phyloP scores from a whole-genome alignment of 2,329 filamentous ascomycete species.

The Talaromyces sp. region DNA sequence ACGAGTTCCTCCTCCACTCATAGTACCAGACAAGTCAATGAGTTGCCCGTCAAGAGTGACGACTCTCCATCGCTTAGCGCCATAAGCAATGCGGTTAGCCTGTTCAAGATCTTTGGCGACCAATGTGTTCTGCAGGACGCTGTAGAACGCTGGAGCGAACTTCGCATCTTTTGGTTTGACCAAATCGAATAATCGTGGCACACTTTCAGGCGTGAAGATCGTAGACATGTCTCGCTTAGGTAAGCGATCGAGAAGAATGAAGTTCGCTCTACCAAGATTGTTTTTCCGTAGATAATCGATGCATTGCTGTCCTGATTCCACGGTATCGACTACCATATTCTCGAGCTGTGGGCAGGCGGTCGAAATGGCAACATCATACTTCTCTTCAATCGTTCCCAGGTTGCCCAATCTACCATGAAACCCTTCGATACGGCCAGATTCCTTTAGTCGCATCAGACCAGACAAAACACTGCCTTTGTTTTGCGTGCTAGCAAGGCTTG shows the following conservation, averaged over 20 bases:
- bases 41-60: conserved; percentile 93
- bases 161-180: conserved; percentile 83
- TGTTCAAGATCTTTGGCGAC: conserved; percentile 92
- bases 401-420: conserved; percentile 96
- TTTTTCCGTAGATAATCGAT: conserved; percentile 98
- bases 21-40: conserved; percentile 97
- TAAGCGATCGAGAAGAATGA: conserved; percentile 90
- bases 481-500: conserved; percentile 83
- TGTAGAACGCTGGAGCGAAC: conserved; percentile 90
- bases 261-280: conserved; percentile 92
- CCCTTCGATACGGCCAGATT: conserved; percentile 93
- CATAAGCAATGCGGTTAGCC: conserved; percentile 94
- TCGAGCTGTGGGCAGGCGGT: conserved; percentile 89
- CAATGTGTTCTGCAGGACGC: conserved; percentile 89
- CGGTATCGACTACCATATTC: conserved; percentile 94
- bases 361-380: conserved; percentile 97
- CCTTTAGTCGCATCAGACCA: conserved; percentile 88
- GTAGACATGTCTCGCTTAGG: conserved; percentile 71
- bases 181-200: conserved; percentile 87
- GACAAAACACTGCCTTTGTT: conserved; percentile 89
- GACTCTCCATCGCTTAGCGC: conserved; percentile 88
- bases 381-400: conserved; percentile 85
- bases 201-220: conserved; percentile 86
- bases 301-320: conserved; percentile 94
- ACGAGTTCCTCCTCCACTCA: conserved; percentile 92